phyloP scores from a whole-genome alignment of 2,329 filamentous ascomycete genomes.

The Colletotrichum eremochloae region DNA sequence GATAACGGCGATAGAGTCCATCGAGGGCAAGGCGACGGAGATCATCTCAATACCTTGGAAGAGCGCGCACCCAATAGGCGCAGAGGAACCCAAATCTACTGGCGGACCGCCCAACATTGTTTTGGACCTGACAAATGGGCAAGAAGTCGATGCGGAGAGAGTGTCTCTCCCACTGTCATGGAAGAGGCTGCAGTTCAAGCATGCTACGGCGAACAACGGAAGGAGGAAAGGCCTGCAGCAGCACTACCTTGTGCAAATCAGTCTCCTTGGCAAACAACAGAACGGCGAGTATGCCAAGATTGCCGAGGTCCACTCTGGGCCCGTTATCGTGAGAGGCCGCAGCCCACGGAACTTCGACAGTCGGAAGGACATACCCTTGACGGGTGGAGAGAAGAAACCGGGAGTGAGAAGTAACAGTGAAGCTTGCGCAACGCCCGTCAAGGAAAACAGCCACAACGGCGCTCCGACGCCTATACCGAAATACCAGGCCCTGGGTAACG shows the following conservation, averaged over 20 bases:
- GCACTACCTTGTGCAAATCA: constrained; percentile 91
- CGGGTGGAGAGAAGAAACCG: constrained; percentile 60
- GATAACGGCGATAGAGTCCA: constrained; percentile 89
- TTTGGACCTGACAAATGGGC: constrained; percentile 68
- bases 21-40: constrained; percentile 91
- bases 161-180: constrained; percentile 88
- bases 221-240: constrained; percentile 94
- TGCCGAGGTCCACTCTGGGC: constrained; percentile 88
- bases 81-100: constrained; percentile 63
- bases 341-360: constrained; percentile 96
- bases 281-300: constrained; percentile 77
- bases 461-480: constrained; percentile 30
- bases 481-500: constrained; percentile 51
- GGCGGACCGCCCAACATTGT: constrained; percentile 66
- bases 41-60: constrained; percentile 99
- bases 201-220: constrained; percentile 96
- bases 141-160: constrained; percentile 82
- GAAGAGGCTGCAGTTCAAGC: constrained; percentile 96
- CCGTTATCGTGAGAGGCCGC: constrained; percentile 94
- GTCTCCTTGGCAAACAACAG: constrained; percentile 81
- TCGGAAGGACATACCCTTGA: constrained; percentile 85
- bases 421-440: constrained; percentile 39
- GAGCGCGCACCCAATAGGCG: constrained; percentile 70
- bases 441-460: constrained; percentile 44
- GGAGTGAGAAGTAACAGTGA: constrained; percentile 60